Evolutionary conservation across 164 flowering plant species (phyloP), one percentile per base, ranked within the genome.

Genomic region (Stephania yunnanensis): DNA sequence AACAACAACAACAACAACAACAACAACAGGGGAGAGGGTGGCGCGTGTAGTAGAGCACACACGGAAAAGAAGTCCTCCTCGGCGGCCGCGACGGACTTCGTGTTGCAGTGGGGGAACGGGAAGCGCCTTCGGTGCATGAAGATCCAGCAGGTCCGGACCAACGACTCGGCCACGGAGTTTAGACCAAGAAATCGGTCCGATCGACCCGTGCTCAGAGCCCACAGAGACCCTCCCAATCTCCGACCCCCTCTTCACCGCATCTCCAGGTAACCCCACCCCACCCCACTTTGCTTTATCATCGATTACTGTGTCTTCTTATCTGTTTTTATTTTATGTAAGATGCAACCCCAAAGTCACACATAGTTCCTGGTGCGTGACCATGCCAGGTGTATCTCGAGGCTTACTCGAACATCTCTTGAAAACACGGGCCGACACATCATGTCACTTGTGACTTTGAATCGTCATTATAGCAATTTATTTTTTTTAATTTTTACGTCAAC

Each of bases 71-170:
- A 50, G 55, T 7, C 66, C 2, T 5, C 65, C n/a, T n/a, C 77
- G 15, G 48, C 74, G 15, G 48, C 74, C 10, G 67, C 74, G 12
- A 84, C 86, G n/a, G 93, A 89, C 25, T 87, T 90, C 36, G 87
- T 79, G 17, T 78, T 90, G 78, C 98, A 89, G 88, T 92, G 98
- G 98, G 98, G 98, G 4, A 90, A 85, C 71, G 89, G 97, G 80
- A 93, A 93, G 78, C 83, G 97, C 64, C 86, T 86, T 46, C 81
- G 98, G 71, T 91, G 94, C 72, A 87, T 87, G 90, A 93, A 93
- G 83, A 75, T 86, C 71, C 91, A 85, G 78, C 91, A 85, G 78
- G 86, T 69, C 9, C 86, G 82, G 66, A 87, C 81, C 84, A 85
- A 81, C 25, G 86, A 81, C 25, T 75, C 82, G 55, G 75, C 80